These are phyloP conservation scores for Yamadazyma sp. DNA, from an alignment of 805 yeast species.

Conservation along the genomic window DNA sequence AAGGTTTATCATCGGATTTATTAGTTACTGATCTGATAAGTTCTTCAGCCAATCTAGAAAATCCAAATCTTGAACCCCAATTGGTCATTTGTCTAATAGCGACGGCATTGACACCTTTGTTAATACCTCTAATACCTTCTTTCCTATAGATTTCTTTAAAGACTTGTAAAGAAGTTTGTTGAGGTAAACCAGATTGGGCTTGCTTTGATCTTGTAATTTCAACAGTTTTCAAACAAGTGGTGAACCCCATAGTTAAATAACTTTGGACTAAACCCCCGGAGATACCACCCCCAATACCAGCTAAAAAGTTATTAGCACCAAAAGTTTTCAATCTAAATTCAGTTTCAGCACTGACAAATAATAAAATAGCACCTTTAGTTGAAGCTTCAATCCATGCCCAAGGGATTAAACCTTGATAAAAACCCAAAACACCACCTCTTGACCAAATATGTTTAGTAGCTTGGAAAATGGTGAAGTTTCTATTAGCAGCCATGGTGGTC, in stretches of 20 bases:
- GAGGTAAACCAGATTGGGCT: constrained; percentile 57
- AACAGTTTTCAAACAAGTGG: constrained; percentile 98
- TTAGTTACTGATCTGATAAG: constrained; percentile 62
- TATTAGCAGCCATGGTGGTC: constrained; percentile 98
- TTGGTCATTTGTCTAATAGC: constrained; percentile 99
- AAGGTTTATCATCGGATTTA: constrained; percentile 55
- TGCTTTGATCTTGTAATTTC: constrained; percentile 92
- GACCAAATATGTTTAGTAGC: constrained; percentile 81
- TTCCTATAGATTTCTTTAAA: constrained; percentile 77
- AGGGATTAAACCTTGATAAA: constrained; percentile 96
- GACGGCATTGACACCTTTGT: constrained; percentile 97
- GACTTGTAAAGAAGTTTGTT: constrained; percentile 76
- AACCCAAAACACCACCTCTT: constrained; percentile 89
- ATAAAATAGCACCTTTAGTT: constrained; percentile 95
- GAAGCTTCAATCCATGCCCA: constrained; percentile 99
- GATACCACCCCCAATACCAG: constrained; percentile 96
- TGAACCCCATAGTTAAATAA: constrained; percentile 94
- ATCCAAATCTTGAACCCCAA: constrained; percentile 98
- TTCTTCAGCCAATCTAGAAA: constrained; percentile 89
- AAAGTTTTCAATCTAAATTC: constrained; percentile 69
- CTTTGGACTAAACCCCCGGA: constrained; percentile 96
- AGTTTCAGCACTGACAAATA: constrained; percentile 89
- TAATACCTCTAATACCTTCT: constrained; percentile 93
- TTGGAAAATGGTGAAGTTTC: constrained; percentile 62
- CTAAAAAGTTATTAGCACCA: constrained; percentile 64